Conservation (phyloP, 2,329 filamentous ascomycete genomes). For the Ilyonectria robusta region DNA sequence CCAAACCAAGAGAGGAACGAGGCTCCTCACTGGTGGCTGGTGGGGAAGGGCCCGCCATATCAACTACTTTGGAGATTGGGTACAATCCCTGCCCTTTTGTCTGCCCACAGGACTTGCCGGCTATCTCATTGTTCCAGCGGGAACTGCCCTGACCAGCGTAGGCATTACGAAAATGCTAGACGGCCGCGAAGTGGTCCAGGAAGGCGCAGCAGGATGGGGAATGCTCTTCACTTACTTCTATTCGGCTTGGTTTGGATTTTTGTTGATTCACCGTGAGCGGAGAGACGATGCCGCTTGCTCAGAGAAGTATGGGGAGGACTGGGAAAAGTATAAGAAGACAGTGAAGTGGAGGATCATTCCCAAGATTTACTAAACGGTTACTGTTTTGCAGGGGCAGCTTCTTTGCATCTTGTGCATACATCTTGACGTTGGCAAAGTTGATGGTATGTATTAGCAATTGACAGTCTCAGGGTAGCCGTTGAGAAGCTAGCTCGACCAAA, state of each 20-base stretch:
- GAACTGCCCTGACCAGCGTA: conserved; percentile 54
- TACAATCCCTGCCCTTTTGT: conserved; percentile 89
- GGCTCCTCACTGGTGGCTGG: conserved; percentile 87
- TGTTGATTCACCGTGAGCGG: conserved; percentile 86
- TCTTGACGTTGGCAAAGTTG: too few species aligned
- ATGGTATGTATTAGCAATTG: too few species aligned
- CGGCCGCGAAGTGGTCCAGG: conserved; percentile 75
- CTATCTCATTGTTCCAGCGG: conserved; percentile 75
- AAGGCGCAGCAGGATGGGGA: conserved; percentile 83
- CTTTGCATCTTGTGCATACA: too few species aligned
- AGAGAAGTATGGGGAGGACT: conserved; percentile 90
- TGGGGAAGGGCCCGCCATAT: conserved; percentile 92
- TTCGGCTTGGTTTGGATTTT: conserved; percentile 86
- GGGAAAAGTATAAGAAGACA: conserved; percentile 85
- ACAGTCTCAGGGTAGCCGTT: too few species aligned
- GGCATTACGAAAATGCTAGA: conserved; percentile 69
- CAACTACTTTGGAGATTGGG: conserved; percentile 95
- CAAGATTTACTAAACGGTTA: conserved; percentile 63
- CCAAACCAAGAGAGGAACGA: conserved; percentile 83
- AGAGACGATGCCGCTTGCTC: conserved; percentile 90
- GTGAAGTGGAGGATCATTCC: conserved; percentile 87
- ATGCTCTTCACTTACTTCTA: conserved; percentile 94
- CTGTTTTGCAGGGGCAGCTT: background rate
- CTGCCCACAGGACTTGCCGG: conserved; percentile 87
- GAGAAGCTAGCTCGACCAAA: too few species aligned